A percentile compares a stretch with the other conserved stretches of the same genome.
phyloP scores from a whole-genome alignment of 2,329 filamentous ascomycete species.

The Ophioceras dolichostomum region DNA sequence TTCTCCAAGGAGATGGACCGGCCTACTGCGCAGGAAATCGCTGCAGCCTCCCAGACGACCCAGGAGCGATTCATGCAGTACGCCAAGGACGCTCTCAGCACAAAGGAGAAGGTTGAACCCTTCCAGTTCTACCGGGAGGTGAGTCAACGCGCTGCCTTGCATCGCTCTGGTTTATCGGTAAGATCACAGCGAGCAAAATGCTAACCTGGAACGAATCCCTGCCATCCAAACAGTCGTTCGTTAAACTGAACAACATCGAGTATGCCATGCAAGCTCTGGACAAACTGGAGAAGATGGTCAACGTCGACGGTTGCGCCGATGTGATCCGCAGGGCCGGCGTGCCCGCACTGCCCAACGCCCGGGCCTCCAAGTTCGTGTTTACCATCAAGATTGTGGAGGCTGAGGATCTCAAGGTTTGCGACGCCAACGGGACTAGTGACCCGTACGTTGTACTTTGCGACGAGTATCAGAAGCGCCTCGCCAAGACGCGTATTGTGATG shows the following conservation, averaged over 20 bases:
- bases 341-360: constrained; percentile 47
- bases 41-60: constrained; percentile 62
- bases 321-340: constrained; percentile 66
- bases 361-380: constrained; percentile 84
- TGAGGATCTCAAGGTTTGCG: constrained; percentile 95
- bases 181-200: too few relatives aligned
- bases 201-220: too few relatives aligned
- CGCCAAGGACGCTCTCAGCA: constrained; percentile 85
- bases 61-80: constrained; percentile 91
- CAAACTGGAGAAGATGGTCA: constrained; percentile 77
- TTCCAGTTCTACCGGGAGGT: constrained; percentile 95
- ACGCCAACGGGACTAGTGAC: constrained; percentile 86
- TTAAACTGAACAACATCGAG: constrained; percentile 96
- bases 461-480: constrained; percentile 92
- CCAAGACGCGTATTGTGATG: constrained; percentile 88
- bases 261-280: constrained; percentile 89
- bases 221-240: constrained; percentile 70
- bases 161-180: too few relatives aligned
- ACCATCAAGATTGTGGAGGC: constrained; percentile 98
- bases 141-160: constrained; percentile 22
- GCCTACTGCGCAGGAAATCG: constrained; percentile 75
- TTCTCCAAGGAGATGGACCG: constrained; percentile 92
- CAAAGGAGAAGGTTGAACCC: constrained; percentile 85
- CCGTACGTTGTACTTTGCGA: constrained; percentile 95
- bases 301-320: constrained; percentile 81